A percentile compares a stretch with the other conserved stretches of the same genome.
Evolutionary conservation across 176 grass and related monocot species (phyloP).

Genomic region (Hordeum marinum): DNA sequence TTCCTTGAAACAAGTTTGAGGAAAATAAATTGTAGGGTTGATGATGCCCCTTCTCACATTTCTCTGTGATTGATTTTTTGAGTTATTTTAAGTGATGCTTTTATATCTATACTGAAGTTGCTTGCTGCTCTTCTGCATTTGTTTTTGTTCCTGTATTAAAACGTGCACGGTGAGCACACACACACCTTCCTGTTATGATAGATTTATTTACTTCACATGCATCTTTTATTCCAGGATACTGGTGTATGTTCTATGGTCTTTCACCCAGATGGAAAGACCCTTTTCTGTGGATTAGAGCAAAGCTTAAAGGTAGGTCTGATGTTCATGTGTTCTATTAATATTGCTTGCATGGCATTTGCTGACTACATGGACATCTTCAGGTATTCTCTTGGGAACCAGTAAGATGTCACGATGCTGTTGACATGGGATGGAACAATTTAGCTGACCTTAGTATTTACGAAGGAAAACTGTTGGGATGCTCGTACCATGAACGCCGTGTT

Average conservation of each 20-base stretch:
- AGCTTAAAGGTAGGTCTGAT: constrained; percentile 66
- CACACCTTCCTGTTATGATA: not conserved
- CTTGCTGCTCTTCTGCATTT: not conserved
- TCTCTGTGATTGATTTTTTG: not conserved
- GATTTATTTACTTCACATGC: not conserved
- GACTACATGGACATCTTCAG: constrained; percentile 34
- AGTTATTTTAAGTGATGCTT: not conserved
- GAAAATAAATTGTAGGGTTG: not conserved
- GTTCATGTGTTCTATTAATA: not conserved
- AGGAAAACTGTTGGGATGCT: constrained; percentile 97
- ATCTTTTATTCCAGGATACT: constrained; percentile 41
- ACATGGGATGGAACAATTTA: constrained; percentile 89
- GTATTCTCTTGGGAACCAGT: constrained; percentile 98
- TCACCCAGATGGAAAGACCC: constrained; percentile 92
- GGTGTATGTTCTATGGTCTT: constrained; percentile 75
- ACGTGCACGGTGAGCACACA: not conserved
- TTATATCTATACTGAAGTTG: constrained; percentile 16
- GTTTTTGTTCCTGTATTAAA: constrained; percentile 1
- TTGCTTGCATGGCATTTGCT: constrained; percentile 7
- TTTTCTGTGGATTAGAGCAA: constrained; percentile 85
- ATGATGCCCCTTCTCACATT: not conserved
- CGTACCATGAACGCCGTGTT: constrained; percentile 62
- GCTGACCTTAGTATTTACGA: constrained; percentile 95
- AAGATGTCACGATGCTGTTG: constrained; percentile 83
- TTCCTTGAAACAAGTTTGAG: not conserved